A percentile compares a stretch with the other conserved stretches of the same genome.
phyloP scores from a whole-genome alignment of 2,329 filamentous ascomycete genomes.

The Xylariaceae sp. region DNA sequence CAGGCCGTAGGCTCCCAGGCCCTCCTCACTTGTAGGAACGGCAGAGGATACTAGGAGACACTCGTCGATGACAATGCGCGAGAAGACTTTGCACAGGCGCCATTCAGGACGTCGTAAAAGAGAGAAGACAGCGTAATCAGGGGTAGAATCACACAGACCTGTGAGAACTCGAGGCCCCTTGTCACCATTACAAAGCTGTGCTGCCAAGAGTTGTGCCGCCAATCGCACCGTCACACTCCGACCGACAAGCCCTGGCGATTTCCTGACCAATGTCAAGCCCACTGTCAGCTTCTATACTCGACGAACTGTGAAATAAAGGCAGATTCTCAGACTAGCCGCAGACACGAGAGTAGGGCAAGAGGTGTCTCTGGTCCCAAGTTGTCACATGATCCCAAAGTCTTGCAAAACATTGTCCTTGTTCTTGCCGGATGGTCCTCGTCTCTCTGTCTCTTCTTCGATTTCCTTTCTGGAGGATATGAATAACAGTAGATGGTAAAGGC shows the following conservation, averaged over 20 bases:
- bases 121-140: slow-evolving; percentile 17
- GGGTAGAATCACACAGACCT: slow-evolving; percentile 32
- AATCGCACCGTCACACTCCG: slow-evolving; percentile 26
- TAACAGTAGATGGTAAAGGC: too few relatives aligned
- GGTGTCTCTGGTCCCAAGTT: too few relatives aligned
- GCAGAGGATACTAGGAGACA: background rate
- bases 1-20: too few relatives aligned
- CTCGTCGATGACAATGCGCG: background rate
- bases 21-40: too few relatives aligned
- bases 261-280: slow-evolving; percentile 24
- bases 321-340: too few relatives aligned
- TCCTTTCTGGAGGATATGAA: too few relatives aligned
- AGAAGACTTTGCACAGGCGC: background rate
- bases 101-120: slow-evolving; percentile 6
- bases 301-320: slow-evolving; percentile 9
- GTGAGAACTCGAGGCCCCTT: slow-evolving; percentile 27
- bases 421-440: too few relatives aligned
- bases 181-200: slow-evolving; percentile 27
- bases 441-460: too few relatives aligned
- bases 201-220: slow-evolving; percentile 26
- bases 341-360: too few relatives aligned
- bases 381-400: too few relatives aligned
- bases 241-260: slow-evolving; percentile 17
- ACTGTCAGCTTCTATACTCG: slow-evolving; percentile 26
- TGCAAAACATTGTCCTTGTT: too few relatives aligned